Percentiles rank a stretch among this genome's conserved stretches.
These are phyloP conservation scores for Rosa lucieae DNA, from an alignment of 306 rosid species.

Conservation along the genomic window DNA sequence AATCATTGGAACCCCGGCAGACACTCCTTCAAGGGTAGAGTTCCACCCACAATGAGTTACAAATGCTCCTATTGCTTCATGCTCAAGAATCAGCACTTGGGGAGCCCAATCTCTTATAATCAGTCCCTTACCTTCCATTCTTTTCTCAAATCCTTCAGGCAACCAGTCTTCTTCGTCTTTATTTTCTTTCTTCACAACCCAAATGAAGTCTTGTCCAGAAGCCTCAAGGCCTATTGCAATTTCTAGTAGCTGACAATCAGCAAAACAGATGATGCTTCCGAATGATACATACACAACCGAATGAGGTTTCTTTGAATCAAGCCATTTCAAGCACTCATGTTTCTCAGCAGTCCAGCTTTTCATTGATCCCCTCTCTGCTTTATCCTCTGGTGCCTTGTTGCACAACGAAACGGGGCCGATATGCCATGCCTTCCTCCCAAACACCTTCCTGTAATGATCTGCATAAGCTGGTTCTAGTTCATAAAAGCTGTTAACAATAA, in stretches of 20 bases:
- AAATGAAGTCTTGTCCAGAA: constrained; percentile 37
- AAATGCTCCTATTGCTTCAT: constrained; percentile 38
- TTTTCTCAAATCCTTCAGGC: constrained; percentile 27
- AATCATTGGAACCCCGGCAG: constrained; percentile 42
- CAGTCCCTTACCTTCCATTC: constrained; percentile 37
- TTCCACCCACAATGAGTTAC: constrained; percentile 28
- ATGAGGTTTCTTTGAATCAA: constrained; percentile 12
- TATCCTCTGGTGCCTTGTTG: constrained; percentile 26
- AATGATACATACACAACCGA: constrained; percentile 55
- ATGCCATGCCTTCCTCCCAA: constrained; percentile 57
- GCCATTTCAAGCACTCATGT: constrained; percentile 28
- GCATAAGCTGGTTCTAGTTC: constrained; percentile 52
- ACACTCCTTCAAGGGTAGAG: constrained; percentile 25
- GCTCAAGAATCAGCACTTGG: constrained; percentile 34
- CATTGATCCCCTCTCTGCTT: constrained; percentile 33
- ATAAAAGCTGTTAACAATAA: constrained; percentile 51
- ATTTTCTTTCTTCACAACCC: constrained; percentile 36
- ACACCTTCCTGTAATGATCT: constrained; percentile 39
- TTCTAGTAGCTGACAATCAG: constrained; percentile 40
- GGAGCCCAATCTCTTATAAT: constrained; percentile 54
- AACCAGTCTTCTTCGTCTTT: constrained; percentile 25
- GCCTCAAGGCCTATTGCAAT: constrained; percentile 51
- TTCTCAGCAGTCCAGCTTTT: constrained; percentile 31
- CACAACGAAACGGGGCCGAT: constrained; percentile 51
- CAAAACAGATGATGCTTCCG: constrained; percentile 26